These are phyloP conservation scores for Citrus sp. DNA, from an alignment of 345 rosid genomes.

Conservation along the genomic window DNA sequence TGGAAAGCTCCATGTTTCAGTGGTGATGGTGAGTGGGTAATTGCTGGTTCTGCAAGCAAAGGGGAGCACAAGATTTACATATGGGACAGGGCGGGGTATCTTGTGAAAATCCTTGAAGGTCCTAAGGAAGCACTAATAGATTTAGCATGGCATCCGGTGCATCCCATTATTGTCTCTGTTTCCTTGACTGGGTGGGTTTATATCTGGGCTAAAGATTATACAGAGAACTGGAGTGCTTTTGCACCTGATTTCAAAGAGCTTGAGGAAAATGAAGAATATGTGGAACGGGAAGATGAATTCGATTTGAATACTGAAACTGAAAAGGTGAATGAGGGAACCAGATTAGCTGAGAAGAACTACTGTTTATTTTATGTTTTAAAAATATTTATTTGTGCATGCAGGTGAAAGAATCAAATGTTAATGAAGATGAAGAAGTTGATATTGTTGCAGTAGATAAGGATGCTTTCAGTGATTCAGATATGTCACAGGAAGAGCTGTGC, in stretches of 20 bases:
- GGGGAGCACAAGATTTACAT: slow-evolving; percentile 99
- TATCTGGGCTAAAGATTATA: slow-evolving; percentile 98
- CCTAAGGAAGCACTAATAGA: slow-evolving; percentile 97
- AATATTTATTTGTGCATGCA: slow-evolving; percentile 30
- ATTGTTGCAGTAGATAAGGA: slow-evolving; percentile 81
- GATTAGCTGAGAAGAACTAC: neutral
- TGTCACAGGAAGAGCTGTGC: slow-evolving; percentile 87
- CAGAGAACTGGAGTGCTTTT: slow-evolving; percentile 99
- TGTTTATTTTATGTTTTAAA: slow-evolving; percentile 13
- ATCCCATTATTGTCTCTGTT: slow-evolving; percentile 88
- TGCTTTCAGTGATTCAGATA: slow-evolving; percentile 91
- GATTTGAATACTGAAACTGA: slow-evolving; percentile 89
- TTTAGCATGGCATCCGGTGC: slow-evolving; percentile 99
- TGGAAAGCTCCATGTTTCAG: slow-evolving; percentile 99
- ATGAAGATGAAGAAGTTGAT: slow-evolving; percentile 96
- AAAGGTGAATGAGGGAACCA: slow-evolving; percentile 49
- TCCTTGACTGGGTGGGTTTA: slow-evolving; percentile 90
- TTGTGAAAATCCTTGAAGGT: slow-evolving; percentile 98
- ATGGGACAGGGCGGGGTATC: slow-evolving; percentile 97
- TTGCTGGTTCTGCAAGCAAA: slow-evolving; percentile 96
- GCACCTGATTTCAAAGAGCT: slow-evolving; percentile 99
- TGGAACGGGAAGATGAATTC: slow-evolving; percentile 96
- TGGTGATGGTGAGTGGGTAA: slow-evolving; percentile 98
- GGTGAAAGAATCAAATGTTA: slow-evolving; percentile 76
- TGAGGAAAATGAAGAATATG: slow-evolving; percentile 98